These are phyloP conservation scores for Suhomyces coccinellae DNA, from an alignment of 1,139 yeast species.

Conservation along the genomic window DNA sequence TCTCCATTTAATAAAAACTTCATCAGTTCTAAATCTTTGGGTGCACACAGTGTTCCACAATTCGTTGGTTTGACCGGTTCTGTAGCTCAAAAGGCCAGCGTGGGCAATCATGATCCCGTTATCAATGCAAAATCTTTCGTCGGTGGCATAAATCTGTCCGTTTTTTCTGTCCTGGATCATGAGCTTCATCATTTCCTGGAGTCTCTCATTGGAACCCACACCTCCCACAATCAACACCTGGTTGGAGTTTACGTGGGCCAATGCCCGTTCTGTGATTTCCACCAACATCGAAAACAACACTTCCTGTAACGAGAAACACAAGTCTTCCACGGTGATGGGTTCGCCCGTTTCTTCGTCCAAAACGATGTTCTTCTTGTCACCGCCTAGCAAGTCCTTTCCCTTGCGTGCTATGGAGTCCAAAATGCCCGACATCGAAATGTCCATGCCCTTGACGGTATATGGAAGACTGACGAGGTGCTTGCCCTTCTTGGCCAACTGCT, in stretches of 20 bases:
- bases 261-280: constrained; percentile 96
- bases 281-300: constrained; percentile 93
- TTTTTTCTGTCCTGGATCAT: constrained; percentile 85
- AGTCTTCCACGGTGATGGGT: constrained; percentile 73
- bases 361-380: constrained; percentile 42
- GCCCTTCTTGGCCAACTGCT: constrained; percentile 83
- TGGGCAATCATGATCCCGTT: constrained; percentile 99
- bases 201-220: constrained; percentile 88
- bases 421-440: constrained; percentile 93
- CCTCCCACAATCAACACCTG: constrained; percentile 97
- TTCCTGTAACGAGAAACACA: constrained; percentile 92
- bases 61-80: constrained; percentile 72
- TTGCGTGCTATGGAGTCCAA: constrained; percentile 78
- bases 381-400: constrained; percentile 66
- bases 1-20: constrained; percentile 88
- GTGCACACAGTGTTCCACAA: constrained; percentile 81
- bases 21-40: constrained; percentile 91
- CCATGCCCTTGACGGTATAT: constrained; percentile 98
- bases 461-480: constrained; percentile 75
- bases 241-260: constrained; percentile 92
- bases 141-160: constrained; percentile 90
- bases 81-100: constrained; percentile 84
- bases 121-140: constrained; percentile 94
- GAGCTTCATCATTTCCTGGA: constrained; percentile 93
- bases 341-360: constrained; percentile 53